Conservation (phyloP, 192 early-diverging fungal species). For the Backusella macrospora region DNA sequence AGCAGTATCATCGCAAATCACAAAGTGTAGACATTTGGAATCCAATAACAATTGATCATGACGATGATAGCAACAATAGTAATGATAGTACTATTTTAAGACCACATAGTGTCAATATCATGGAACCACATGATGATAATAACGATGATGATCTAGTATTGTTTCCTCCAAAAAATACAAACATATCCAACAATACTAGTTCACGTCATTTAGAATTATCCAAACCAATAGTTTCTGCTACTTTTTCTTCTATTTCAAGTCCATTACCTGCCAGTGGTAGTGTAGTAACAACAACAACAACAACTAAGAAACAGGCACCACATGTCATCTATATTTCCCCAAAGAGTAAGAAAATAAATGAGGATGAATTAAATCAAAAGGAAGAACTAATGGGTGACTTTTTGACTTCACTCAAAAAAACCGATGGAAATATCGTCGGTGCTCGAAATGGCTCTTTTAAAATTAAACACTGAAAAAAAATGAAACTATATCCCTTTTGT, state of each 20-base stretch:
- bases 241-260: conserved; percentile 34
- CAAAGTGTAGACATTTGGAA: conserved; percentile 31
- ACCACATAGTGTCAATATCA: conserved; percentile 18
- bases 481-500: no score
- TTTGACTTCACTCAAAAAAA: conserved; percentile 32
- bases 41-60: background rate
- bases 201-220: conserved; percentile 19
- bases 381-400: conserved; percentile 42
- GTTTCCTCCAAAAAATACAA: background rate
- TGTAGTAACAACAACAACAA: background rate
- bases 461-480: background rate
- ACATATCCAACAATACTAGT: background rate
- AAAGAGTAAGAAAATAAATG: background rate
- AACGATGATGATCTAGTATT: conserved; percentile 19
- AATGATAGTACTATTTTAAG: background rate
- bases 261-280: conserved; percentile 17
- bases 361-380: background rate
- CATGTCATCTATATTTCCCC: background rate
- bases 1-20: conserved; percentile 33
- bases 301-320: background rate
- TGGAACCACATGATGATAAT: background rate
- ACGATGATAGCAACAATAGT: conserved; percentile 5
- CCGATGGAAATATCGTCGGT: conserved; percentile 41
- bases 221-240: conserved; percentile 36
- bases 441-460: conserved; percentile 3